phyloP scores from a whole-genome alignment of 2,329 filamentous ascomycete species.

The Diaporthe sp. region DNA sequence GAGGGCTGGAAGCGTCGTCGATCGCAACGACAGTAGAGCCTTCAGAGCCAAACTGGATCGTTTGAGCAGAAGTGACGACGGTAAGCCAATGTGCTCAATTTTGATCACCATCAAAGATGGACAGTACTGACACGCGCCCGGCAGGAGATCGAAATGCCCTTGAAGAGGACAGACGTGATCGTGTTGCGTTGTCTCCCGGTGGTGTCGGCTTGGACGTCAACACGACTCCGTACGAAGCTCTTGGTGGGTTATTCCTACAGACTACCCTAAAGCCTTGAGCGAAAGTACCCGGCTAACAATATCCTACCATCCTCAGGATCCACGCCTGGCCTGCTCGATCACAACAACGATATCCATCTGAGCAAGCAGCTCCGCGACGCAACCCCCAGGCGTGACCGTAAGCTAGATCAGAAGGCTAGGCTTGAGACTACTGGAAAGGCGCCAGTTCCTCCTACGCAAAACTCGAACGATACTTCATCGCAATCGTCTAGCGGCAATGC shows the following conservation, averaged over 20 bases:
- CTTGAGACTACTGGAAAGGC: not conserved
- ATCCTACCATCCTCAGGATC: not conserved
- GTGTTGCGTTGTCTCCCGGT: not conserved
- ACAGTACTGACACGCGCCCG: not conserved
- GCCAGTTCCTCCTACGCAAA: not conserved
- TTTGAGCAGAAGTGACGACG: slow-evolving; percentile 27
- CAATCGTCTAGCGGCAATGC: slow-evolving; percentile 23
- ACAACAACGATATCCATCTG: not conserved
- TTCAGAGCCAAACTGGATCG: slow-evolving; percentile 25
- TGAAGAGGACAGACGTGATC: slow-evolving; percentile 16
- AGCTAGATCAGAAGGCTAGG: not conserved
- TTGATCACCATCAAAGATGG: no score
- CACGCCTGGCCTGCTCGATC: slow-evolving; percentile 3
- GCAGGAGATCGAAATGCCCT: not conserved
- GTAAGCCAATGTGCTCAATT: not conserved
- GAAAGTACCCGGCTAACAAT: slow-evolving; percentile 18
- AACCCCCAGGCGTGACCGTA: not conserved
- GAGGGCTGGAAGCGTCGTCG: slow-evolving; percentile 30
- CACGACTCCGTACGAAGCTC: not conserved
- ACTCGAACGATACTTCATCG: slow-evolving; percentile 22
- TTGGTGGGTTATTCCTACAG: slow-evolving; percentile 16
- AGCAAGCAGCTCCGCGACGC: slow-evolving; percentile 19
- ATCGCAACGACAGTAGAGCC: slow-evolving; percentile 24
- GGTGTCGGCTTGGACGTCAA: not conserved
- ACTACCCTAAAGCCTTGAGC: not conserved